Evolutionary conservation across 2,329 filamentous ascomycete species (phyloP), one percentile per base, ranked within the genome.

Genomic region (Rutstroemia sp.): DNA sequence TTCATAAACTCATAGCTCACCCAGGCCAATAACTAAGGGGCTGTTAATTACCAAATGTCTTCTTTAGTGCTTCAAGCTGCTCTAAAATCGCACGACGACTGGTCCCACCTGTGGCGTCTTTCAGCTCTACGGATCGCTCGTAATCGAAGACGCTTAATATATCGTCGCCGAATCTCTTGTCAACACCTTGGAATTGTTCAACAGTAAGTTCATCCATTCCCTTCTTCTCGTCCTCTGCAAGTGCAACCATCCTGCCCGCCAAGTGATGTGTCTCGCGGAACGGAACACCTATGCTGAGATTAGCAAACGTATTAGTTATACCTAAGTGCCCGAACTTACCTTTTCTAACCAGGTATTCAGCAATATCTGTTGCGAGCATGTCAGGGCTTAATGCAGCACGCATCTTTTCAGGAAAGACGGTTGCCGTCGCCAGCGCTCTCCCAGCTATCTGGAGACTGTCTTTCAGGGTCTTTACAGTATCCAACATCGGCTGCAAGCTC

Each of bases 391-490:
- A 77, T 0, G 89, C 86, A 18, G 86, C 87, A 59, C 76, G 74
- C 90, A 96, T 95, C 73, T 84, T 86, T 61, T 88, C 83, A 0
- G 87, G 82, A 65, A 82, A 78, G 60, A 87, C 79, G 5, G 75
- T 80, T 10, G 95, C 75, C 0, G 89, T 95, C 1, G 83, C 82
- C 4, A 95, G 77, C 5, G 95, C 86, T 54, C 91, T 88, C 23
- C 87, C 88, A 27, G 88, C 88, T 65, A 95, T 95, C 71, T 87
- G 83, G 54, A 95, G 79, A 67, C 87, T 90, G 75, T 95, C 87
- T 56, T 79, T 80, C 60, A 94, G 79, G 5, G 89, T 92, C 79
- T 91, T 88, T 72, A 92, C 81, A 70, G 86, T 82, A 71, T 95
- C 89, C 49, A 95, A 81, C 74, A 95, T 83, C n/a, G 87, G 86